Evolutionary conservation across 2,329 filamentous ascomycete genomes (phyloP).

Genomic region (Arthrobotrys musiformis): DNA sequence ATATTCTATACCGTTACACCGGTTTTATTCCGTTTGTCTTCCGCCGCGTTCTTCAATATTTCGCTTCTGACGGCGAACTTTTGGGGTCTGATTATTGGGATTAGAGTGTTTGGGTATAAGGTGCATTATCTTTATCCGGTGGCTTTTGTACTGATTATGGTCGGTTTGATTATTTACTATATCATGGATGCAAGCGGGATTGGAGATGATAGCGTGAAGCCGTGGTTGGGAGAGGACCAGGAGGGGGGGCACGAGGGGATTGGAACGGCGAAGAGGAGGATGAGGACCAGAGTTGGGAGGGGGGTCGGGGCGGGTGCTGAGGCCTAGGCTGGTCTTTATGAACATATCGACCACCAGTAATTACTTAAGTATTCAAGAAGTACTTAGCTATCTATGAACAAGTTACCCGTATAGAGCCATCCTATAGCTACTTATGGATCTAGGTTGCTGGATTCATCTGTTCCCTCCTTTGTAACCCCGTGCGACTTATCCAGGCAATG

Average conservation of each 20-base stretch:
- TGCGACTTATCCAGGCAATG: no score
- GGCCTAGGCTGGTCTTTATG: neutral
- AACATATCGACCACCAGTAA: no score
- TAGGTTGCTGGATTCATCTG: no score
- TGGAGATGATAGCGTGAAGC: slow-evolving; percentile 80
- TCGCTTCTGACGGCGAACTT: slow-evolving; percentile 93
- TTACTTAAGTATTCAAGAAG: no score
- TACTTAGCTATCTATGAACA: no score
- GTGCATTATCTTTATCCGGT: slow-evolving; percentile 95
- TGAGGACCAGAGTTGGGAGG: slow-evolving; percentile 51
- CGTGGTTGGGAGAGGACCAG: slow-evolving; percentile 91
- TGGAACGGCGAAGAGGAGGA: slow-evolving; percentile 83
- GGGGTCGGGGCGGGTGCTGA: slow-evolving; percentile 39
- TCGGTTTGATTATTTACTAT: slow-evolving; percentile 81
- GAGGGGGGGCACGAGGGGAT: slow-evolving; percentile 81
- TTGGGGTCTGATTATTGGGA: slow-evolving; percentile 94
- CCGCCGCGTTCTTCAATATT: slow-evolving; percentile 96
- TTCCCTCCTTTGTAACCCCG: no score
- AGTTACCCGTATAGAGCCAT: no score
- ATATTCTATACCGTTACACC: slow-evolving; percentile 91
- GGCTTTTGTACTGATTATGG: slow-evolving; percentile 90
- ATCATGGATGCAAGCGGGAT: slow-evolving; percentile 63
- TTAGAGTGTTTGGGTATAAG: slow-evolving; percentile 80
- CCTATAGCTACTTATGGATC: no score
- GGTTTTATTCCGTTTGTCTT: slow-evolving; percentile 86